Conservation (phyloP, 768 basidiomycete genomes). For the Dendrothele bispora region DNA sequence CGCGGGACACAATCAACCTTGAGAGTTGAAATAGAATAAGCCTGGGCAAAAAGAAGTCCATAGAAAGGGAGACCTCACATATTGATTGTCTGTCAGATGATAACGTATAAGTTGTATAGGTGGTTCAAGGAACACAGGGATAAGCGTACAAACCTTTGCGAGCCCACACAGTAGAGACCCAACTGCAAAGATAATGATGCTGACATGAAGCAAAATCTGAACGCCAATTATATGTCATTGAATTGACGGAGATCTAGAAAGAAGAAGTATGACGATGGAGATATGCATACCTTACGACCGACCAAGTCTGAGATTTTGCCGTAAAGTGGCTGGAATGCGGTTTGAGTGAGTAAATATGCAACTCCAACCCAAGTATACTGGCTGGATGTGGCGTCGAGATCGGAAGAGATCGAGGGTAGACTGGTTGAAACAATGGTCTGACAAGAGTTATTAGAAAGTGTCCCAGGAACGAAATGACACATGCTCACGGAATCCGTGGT, state of each 20-base stretch:
- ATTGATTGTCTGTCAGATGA: conserved; percentile 38
- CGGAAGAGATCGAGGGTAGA: conserved; percentile 75
- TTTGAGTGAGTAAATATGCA: conserved; percentile 84
- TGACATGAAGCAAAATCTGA: conserved; percentile 68
- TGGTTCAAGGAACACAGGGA: conserved; percentile 14
- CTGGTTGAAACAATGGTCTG: conserved; percentile 79
- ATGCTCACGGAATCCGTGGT: conserved; percentile 78
- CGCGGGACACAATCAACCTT: conserved; percentile 69
- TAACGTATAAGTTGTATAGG: too few relatives aligned
- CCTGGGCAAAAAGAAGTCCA: neutral
- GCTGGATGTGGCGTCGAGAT: conserved; percentile 63
- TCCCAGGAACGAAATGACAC: conserved; percentile 1
- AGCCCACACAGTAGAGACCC: conserved; percentile 81
- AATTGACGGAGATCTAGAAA: neutral
- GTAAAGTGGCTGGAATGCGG: conserved; percentile 82
- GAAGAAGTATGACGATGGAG: conserved; percentile 7
- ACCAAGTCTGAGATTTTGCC: conserved; percentile 77
- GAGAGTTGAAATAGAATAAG: conserved; percentile 26
- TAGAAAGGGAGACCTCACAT: conserved; percentile 17
- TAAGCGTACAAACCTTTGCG: conserved; percentile 53
- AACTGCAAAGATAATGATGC: conserved; percentile 72
- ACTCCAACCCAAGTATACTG: conserved; percentile 89
- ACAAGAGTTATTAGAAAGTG: neutral
- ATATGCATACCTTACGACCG: conserved; percentile 66
- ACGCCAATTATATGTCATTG: conserved; percentile 10